Evolutionary conservation across 495 filamentous ascomycete species (phyloP).

Genomic region (Venustampulla echinocandica): DNA sequence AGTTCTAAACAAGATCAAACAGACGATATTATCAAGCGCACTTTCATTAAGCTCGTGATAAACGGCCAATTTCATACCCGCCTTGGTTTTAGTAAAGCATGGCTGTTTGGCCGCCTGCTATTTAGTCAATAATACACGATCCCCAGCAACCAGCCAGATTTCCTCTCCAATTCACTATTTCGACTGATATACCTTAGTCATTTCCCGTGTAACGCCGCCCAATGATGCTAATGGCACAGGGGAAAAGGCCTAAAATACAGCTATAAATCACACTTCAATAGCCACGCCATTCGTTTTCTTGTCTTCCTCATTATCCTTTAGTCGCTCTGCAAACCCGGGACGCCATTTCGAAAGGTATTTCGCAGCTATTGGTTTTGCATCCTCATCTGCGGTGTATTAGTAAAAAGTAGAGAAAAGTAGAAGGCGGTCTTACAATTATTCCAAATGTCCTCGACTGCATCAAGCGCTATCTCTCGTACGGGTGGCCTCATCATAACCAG

Average conservation of each 20-base stretch:
- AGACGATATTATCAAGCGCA: too few species aligned
- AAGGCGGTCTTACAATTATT: conserved; percentile 68
- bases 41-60: too few species aligned
- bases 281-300: conserved; percentile 6
- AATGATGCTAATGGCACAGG: conserved; percentile 1
- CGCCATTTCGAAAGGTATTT: conserved; percentile 47
- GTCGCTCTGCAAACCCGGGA: conserved; percentile 34
- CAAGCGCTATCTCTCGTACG: conserved; percentile 68
- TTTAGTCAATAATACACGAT: too few species aligned
- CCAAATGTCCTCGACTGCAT: conserved; percentile 81
- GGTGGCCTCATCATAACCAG: conserved; percentile 81
- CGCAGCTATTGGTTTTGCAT: conserved; percentile 42
- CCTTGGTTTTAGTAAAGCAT: too few species aligned
- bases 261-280: background rate
- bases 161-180: too few species aligned
- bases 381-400: conserved; percentile 29
- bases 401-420: conserved; percentile 10
- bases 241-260: conserved; percentile 6
- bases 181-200: too few species aligned
- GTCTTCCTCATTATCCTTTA: conserved; percentile 10
- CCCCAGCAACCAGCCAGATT: too few species aligned
- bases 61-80: too few species aligned
- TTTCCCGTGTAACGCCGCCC: conserved; percentile 4
- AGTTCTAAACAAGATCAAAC: too few species aligned
- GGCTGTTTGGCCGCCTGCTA: too few species aligned